Conservation (phyloP, 2,329 filamentous ascomycete genomes). For the Macrophomina phaseolina region DNA sequence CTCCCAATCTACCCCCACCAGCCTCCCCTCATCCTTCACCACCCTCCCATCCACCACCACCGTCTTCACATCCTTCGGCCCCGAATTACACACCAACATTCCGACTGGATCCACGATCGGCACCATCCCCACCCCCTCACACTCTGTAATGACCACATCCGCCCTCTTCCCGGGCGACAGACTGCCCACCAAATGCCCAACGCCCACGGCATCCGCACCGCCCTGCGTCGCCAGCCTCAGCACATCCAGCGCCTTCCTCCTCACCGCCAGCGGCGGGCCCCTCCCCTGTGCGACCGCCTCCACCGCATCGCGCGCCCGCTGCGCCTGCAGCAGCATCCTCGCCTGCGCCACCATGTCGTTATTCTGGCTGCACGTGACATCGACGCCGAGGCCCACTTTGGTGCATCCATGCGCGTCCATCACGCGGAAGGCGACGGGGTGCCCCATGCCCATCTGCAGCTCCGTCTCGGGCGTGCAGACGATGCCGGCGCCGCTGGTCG, state of each 20-base stretch:
- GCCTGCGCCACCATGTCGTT: conserved; percentile 6
- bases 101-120: conserved; percentile 5
- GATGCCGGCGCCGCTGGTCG: not conserved
- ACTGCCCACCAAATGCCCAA: not conserved
- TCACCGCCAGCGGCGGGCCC: not conserved
- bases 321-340: conserved; percentile 8
- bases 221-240: conserved; percentile 3
- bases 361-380: not conserved
- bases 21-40: not conserved
- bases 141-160: conserved; percentile 1
- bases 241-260: not conserved
- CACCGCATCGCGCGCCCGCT: not conserved
- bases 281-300: not conserved
- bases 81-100: conserved; percentile 13
- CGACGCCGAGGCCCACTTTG: conserved; percentile 1
- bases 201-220: conserved; percentile 1
- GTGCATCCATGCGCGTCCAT: not conserved
- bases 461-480: conserved; percentile 10
- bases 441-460: conserved; percentile 18
- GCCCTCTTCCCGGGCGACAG: not conserved
- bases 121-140: not conserved
- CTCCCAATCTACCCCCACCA: not conserved
- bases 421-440: not conserved
- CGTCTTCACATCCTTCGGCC: not conserved
- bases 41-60: conserved; percentile 2